phyloP scores from a whole-genome alignment of 108 stramenopile genomes.

The Cyclotella distinguenda region DNA sequence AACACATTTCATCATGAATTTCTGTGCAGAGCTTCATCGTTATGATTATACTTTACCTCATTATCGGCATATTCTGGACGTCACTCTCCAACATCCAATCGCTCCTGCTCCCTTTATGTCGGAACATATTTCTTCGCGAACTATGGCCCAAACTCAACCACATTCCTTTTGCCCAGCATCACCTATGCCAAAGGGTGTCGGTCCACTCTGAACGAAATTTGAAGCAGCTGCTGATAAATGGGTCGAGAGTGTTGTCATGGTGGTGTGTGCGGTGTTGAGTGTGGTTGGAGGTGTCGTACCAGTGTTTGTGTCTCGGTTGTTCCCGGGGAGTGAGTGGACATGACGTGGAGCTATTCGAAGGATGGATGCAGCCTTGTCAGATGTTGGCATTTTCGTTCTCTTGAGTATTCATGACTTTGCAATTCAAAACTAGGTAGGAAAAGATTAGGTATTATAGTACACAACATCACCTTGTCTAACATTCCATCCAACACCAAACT shows the following conservation, averaged over 20 bases:
- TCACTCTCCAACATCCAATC: conserved; percentile 46
- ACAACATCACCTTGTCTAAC: too few species aligned
- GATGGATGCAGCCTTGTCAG: too few species aligned
- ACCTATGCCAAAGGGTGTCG: conserved; percentile 67
- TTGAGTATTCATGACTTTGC: too few species aligned
- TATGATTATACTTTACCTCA: conserved; percentile 73
- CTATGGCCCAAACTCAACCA: conserved; percentile 72
- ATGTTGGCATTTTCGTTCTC: too few species aligned
- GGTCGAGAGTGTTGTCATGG: conserved; percentile 69
- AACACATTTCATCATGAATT: conserved; percentile 59
- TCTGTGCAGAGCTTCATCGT: conserved; percentile 84
- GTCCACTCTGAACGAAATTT: conserved; percentile 85
- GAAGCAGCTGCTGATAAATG: conserved; percentile 60
- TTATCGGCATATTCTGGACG: conserved; percentile 73
- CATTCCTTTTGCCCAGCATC: conserved; percentile 69
- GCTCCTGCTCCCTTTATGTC: conserved; percentile 52
- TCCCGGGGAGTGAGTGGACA: too few species aligned
- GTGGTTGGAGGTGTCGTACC: too few species aligned
- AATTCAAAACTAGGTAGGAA: too few species aligned
- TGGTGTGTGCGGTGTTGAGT: conserved; percentile 66
- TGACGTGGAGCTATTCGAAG: too few species aligned
- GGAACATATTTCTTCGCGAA: conserved; percentile 64
- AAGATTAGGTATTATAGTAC: too few species aligned
- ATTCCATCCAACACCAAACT: too few species aligned
- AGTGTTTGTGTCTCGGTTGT: too few species aligned